Base-by-base conservation (phyloP, 2,329 filamentous ascomycete species). In the Aspergillus niger region DNA sequence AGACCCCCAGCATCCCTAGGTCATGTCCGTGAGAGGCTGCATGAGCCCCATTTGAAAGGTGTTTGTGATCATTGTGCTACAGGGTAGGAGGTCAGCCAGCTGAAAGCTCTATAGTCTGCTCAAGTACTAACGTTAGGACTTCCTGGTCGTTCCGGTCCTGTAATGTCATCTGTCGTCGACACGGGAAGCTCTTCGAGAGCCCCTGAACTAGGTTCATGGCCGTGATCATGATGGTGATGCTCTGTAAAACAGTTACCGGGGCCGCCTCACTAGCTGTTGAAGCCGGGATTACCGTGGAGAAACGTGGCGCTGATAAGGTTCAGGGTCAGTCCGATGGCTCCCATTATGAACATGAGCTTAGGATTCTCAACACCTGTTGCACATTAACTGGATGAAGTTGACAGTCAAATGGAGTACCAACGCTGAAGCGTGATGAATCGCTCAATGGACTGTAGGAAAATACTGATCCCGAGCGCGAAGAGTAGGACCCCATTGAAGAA, bases 401-500 rank as follows among this genome's bases (percentile, higher is more conserved):
- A n/a, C 11, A 3, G 30, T 28, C 2, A 20, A 3, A 51, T 22
- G 6, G 3, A 5, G 32, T 7, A 70, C 72, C 30, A 47, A 75
- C 73, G 62, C 15, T 73, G 67, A 38, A 74, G 43, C 3, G 66
- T 60, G n/a, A 74, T 65, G 47, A 75, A 75, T 38, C 89, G 81
- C 74, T 92, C 89, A 54, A 92, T 82, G 0, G 89, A 87, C 70
- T 92, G 90, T 2, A 92, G 77, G 36, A 89, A 83, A 53, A 92
- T 90, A 72, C 88, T 91, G 38, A 92, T 74, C 1, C 89, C 89
- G 2, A 93, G 78, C 0, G 88, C 89, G 15, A 92, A 74, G 1
- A 93, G 81, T 60, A 93, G 90, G 1, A 88, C 86, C 13, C 90
- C 90, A 68, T 93, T 93, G 81, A 92, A 93, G 74, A 93, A 93